A percentile compares a stretch with the other conserved stretches of the same genome.
These are phyloP conservation scores for Lentinula lateritia DNA, from an alignment of 768 basidiomycete species.

Conservation along the genomic window DNA sequence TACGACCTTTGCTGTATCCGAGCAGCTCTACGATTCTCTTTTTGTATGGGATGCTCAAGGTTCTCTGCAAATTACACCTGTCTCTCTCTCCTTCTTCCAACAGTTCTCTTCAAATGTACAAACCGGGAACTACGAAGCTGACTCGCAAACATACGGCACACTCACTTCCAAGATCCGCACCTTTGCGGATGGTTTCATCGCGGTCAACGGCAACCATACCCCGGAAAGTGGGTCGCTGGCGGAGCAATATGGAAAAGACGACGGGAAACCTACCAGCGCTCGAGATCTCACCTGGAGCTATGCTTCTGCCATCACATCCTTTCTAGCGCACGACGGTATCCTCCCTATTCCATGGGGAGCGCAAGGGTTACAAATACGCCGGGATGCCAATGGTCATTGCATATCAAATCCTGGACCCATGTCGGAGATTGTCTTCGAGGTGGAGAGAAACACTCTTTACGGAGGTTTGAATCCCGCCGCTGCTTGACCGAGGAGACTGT, in stretches of 20 bases:
- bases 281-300: slow-evolving; percentile 75
- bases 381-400: not conserved
- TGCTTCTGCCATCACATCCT: slow-evolving; percentile 60
- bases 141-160: slow-evolving; percentile 40
- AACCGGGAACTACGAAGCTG: slow-evolving; percentile 47
- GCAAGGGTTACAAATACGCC: slow-evolving; percentile 34
- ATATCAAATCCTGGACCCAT: slow-evolving; percentile 33
- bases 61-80: slow-evolving; percentile 47
- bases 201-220: slow-evolving; percentile 53
- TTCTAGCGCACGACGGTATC: slow-evolving; percentile 46
- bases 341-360: slow-evolving; percentile 63
- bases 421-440: slow-evolving; percentile 51
- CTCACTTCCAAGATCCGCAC: slow-evolving; percentile 42
- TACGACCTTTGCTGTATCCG: slow-evolving; percentile 65
- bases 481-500: not conserved
- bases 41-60: slow-evolving; percentile 56
- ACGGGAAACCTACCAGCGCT: slow-evolving; percentile 55
- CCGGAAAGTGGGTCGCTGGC: slow-evolving; percentile 54
- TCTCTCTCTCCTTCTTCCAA: slow-evolving; percentile 68
- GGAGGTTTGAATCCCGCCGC: slow-evolving; percentile 41
- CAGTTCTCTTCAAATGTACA: slow-evolving; percentile 47
- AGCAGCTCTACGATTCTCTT: slow-evolving; percentile 72
- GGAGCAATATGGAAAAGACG: slow-evolving; percentile 53
- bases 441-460: slow-evolving; percentile 39
- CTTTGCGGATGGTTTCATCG: slow-evolving; percentile 65